Base-by-base conservation (phyloP, 441 rosid species). In the Populus trichocarpa region DNA sequence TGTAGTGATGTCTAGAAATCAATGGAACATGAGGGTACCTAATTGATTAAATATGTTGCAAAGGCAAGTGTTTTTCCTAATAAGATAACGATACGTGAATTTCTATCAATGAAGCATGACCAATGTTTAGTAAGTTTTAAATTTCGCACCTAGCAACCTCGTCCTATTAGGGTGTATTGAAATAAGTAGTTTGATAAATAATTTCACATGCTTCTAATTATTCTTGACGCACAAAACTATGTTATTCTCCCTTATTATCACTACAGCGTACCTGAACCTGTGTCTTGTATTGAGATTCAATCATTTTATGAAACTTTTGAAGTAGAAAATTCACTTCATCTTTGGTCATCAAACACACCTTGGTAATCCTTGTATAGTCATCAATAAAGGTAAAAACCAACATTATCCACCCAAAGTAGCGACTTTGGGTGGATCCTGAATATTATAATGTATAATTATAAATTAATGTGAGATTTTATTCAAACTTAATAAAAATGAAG, bases 321-420 rank as follows among this genome's bases (percentile, higher is more conserved):
- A 63, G 20, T 11, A 71, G 8, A 5, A 22, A 71, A 4, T 40
- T 65, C 3, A 65, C 65, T 36, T 77, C 50, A 26, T 16, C 16
- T 71, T 77, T 77, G 2, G 38, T 78, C n/a, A 78, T 72, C 12
- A 78, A 53, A 1, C 57, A 73, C 1, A 78, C 23, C 68, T 26
- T 66, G 14, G 57, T 66, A 22, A 72, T 72, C 67, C 77, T 28
- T 12, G 68, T 78, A 25, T 22, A 33, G 18, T 78, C 38, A 78
- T 78, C 22, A 30, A 78, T 72, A 65, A 72, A 72, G 22, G 67
- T 72, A n/a, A 72, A 72, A 72, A 67, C 77, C 40, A 78, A 20
- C 12, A 11, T 23, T 5, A 30, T 25, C 72, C 72, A 36, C 67
- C 25, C 6, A 78, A 23, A 6, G 36, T 72, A 1, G 59, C 1